Percentiles rank a stretch among this genome's conserved stretches.
These are phyloP conservation scores for Escovopsis sp. DNA, from an alignment of 2,329 filamentous ascomycete species.

Conservation along the genomic window DNA sequence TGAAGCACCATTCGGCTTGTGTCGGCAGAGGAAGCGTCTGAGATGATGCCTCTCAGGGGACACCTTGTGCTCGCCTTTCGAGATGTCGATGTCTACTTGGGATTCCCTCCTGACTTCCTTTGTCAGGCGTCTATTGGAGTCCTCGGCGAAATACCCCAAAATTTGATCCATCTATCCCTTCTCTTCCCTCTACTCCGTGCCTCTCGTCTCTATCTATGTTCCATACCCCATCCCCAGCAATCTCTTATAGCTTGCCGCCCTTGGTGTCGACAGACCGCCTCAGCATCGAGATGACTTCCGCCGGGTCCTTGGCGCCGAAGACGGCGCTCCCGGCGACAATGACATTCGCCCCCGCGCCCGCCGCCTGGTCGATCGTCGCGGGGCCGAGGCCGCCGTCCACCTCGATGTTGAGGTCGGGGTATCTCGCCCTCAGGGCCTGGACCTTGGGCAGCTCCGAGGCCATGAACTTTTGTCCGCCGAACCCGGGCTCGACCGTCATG, in stretches of 20 bases:
- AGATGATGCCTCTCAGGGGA: too few relatives aligned
- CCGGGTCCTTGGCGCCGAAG: conserved; percentile 80
- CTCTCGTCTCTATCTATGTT: too few relatives aligned
- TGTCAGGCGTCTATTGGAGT: too few relatives aligned
- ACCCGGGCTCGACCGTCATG: conserved; percentile 96
- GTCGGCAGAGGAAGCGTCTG: too few relatives aligned
- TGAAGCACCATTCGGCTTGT: too few relatives aligned
- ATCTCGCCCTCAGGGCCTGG: conserved; percentile 62
- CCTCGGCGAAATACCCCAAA: too few relatives aligned
- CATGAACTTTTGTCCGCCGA: conserved; percentile 98
- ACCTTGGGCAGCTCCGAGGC: conserved; percentile 91
- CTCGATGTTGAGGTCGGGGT: conserved; percentile 91
- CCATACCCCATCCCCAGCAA: too few relatives aligned
- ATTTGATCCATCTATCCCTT: too few relatives aligned
- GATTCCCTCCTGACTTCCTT: too few relatives aligned
- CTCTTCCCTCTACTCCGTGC: too few relatives aligned
- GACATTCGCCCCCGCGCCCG: conserved; percentile 91
- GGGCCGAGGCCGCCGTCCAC: conserved; percentile 87
- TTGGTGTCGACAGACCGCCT: conserved; percentile 61
- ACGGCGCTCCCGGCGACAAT: conserved; percentile 95
- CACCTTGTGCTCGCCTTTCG: too few relatives aligned
- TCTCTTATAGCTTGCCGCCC: conserved; percentile 23
- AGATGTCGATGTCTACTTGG: too few relatives aligned
- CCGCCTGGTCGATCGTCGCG: conserved; percentile 82
- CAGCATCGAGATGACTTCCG: conserved; percentile 71